A percentile compares a stretch with the other conserved stretches of the same genome.
phyloP scores from a whole-genome alignment of 495 filamentous ascomycete genomes.

The Penicillium steckii region DNA sequence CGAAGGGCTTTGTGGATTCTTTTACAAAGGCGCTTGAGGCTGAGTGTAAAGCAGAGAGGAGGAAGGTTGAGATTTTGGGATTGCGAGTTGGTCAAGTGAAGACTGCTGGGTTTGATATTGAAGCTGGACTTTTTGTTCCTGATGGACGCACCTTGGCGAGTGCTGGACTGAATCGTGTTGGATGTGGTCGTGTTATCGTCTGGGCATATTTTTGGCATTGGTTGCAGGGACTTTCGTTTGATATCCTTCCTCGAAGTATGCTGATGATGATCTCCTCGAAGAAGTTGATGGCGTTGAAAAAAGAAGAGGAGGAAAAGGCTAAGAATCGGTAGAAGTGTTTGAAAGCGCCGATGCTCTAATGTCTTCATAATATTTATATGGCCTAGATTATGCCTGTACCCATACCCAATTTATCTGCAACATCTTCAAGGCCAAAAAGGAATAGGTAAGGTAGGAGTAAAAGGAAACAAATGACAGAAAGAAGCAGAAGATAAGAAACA shows the following conservation, averaged over 20 bases:
- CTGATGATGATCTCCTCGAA: slow-evolving; percentile 18
- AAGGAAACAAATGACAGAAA: background rate
- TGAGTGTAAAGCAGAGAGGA: slow-evolving; percentile 25
- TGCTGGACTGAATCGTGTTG: slow-evolving; percentile 30
- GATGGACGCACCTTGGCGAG: slow-evolving; percentile 20
- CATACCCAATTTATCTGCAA: slow-evolving; percentile 13
- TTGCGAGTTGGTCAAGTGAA: slow-evolving; percentile 26
- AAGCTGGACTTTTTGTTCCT: slow-evolving; percentile 20
- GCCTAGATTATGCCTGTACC: too few species aligned
- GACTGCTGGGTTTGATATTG: slow-evolving; percentile 21
- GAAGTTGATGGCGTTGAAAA: slow-evolving; percentile 13
- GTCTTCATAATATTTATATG: slow-evolving; percentile 10
- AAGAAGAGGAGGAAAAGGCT: slow-evolving; percentile 8
- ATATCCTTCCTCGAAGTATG: slow-evolving; percentile 18
- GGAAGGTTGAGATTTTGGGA: slow-evolving; percentile 28
- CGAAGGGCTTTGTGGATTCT: slow-evolving; percentile 38
- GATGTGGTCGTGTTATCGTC: slow-evolving; percentile 24
- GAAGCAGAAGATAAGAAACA: slow-evolving; percentile 5
- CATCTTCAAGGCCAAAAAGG: background rate
- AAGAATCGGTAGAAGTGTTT: slow-evolving; percentile 11
- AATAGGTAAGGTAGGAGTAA: background rate
- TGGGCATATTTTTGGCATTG: slow-evolving; percentile 32
- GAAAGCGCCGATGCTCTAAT: slow-evolving; percentile 1
- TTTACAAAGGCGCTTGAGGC: slow-evolving; percentile 31
- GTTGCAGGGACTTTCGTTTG: slow-evolving; percentile 21